phyloP scores from a whole-genome alignment of 108 stramenopile species.

The Stephanodiscus minutulus region DNA sequence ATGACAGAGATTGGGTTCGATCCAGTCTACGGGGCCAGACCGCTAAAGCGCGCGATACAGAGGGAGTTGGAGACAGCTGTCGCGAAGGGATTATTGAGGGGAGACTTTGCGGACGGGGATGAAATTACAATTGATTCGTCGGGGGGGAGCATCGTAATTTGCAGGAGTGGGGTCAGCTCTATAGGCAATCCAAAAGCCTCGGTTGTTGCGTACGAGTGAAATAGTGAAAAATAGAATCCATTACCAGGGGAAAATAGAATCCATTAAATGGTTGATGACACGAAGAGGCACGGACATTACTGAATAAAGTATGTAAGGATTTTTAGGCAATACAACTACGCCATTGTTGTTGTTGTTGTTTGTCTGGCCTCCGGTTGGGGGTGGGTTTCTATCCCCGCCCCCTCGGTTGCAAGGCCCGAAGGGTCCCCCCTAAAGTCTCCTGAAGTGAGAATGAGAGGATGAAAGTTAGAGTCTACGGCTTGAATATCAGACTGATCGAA shows the following conservation, averaged over 20 bases:
- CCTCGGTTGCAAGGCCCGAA: no score
- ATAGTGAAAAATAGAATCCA: not conserved
- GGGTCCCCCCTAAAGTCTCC: no score
- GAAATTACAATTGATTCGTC: slow-evolving; percentile 63
- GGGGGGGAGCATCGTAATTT: slow-evolving; percentile 32
- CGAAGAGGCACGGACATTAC: no score
- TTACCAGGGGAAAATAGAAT: not conserved
- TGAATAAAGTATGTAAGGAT: no score
- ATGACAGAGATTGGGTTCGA: slow-evolving; percentile 91
- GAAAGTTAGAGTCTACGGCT: no score
- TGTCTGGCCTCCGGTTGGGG: no score
- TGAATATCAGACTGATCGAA: no score
- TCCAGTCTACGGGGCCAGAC: slow-evolving; percentile 94
- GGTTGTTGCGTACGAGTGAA: not conserved
- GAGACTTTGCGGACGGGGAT: slow-evolving; percentile 81
- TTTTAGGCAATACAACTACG: no score
- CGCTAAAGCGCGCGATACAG: slow-evolving; percentile 96
- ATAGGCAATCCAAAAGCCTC: slow-evolving; percentile 4
- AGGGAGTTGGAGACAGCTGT: slow-evolving; percentile 93
- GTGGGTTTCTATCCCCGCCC: no score
- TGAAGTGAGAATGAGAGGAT: no score
- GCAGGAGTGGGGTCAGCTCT: slow-evolving; percentile 26
- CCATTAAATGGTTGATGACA: no score
- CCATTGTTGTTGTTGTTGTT: no score
- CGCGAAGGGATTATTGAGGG: slow-evolving; percentile 82